Conservation (phyloP, 441 rosid species). For the Metrosideros polymorpha region DNA sequence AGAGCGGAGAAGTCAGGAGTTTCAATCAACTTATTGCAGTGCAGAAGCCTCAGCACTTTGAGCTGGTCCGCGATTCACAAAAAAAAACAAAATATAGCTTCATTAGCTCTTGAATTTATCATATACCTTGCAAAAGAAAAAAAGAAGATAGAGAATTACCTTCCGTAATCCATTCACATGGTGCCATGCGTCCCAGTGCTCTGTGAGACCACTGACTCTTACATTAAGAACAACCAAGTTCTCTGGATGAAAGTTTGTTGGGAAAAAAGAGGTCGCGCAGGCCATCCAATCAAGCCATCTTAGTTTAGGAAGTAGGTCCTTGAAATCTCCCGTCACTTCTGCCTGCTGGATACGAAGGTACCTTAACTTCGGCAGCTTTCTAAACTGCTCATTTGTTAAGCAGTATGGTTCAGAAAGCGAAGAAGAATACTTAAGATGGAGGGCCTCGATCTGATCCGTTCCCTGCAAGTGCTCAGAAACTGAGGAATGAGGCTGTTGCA, state of each 20-base stretch:
- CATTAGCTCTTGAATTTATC: neutral
- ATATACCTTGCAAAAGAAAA: neutral
- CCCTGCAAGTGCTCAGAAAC: neutral
- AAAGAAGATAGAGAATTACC: neutral
- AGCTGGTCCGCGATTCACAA: neutral
- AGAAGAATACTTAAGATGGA: neutral
- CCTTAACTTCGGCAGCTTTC: neutral
- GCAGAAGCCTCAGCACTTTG: neutral
- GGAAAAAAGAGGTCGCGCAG: neutral
- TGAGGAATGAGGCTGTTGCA: neutral
- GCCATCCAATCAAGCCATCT: neutral
- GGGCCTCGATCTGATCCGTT: neutral
- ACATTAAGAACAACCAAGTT: neutral
- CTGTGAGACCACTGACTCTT: neutral
- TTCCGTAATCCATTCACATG: neutral
- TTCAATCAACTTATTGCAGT: neutral
- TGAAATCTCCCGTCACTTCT: neutral
- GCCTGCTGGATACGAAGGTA: neutral
- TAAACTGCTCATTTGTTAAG: neutral
- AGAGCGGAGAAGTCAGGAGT: neutral
- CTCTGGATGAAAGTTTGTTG: neutral
- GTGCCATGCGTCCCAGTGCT: neutral
- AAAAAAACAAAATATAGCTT: neutral
- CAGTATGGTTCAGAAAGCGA: neutral
- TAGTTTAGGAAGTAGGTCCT: neutral